A percentile compares a stretch with the other conserved stretches of the same genome.
phyloP scores from a whole-genome alignment of 2,329 filamentous ascomycete species.

The Colletotrichum tamarilloi region DNA sequence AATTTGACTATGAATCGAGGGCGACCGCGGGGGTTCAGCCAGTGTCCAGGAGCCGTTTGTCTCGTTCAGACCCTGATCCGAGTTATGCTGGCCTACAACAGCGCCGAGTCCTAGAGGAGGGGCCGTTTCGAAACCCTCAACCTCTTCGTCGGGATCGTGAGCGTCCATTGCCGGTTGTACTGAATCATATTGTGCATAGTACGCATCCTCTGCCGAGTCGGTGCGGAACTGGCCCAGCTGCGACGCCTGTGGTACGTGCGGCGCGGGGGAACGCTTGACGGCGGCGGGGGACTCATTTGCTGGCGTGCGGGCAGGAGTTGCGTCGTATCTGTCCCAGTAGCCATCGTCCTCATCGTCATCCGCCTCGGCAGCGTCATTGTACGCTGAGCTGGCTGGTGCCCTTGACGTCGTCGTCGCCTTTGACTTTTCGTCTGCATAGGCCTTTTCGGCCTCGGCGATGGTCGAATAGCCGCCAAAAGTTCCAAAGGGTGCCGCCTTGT shows the following conservation, averaged over 20 bases:
- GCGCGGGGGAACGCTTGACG: conserved; percentile 71
- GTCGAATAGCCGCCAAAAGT: conserved; percentile 61
- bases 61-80: conserved; percentile 46
- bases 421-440: conserved; percentile 52
- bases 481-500: conserved; percentile 67
- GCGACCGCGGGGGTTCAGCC: conserved; percentile 55
- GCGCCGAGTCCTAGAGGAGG: conserved; percentile 47
- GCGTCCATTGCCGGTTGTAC: conserved; percentile 86
- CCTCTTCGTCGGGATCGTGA: conserved; percentile 81
- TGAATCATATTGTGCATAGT: conserved; percentile 80
- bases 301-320: conserved; percentile 70
- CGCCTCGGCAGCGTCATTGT: conserved; percentile 37
- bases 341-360: conserved; percentile 77
- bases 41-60: conserved; percentile 56
- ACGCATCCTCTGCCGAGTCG: conserved; percentile 71
- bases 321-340: conserved; percentile 85
- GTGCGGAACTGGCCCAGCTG: conserved; percentile 38
- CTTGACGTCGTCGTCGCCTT: conserved; percentile 32
- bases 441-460: conserved; percentile 71
- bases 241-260: conserved; percentile 46
- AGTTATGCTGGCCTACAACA: conserved; percentile 37
- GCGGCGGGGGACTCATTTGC: conserved; percentile 57
- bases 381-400: conserved; percentile 31
- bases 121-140: conserved; percentile 44
- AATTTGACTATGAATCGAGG: conserved; percentile 41